Conservation (phyloP, 2,329 filamentous ascomycete genomes). For the Trichoderma koningiopsis region DNA sequence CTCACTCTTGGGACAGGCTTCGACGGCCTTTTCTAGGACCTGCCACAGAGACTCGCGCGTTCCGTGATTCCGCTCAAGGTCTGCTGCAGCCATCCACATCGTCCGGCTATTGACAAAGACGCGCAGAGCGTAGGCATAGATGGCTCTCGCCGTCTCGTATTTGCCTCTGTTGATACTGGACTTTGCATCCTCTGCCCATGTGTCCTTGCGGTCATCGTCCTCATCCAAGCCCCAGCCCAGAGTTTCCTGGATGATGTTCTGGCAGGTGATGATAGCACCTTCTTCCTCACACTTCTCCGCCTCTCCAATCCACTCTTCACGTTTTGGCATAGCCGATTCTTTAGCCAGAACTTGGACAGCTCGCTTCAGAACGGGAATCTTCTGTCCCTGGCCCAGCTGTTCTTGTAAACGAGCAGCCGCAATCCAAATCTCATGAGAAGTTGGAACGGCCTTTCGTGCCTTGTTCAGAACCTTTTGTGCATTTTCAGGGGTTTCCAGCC, state of each 20-base stretch:
- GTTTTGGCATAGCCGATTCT: slow-evolving; percentile 93
- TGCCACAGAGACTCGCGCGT: slow-evolving; percentile 80
- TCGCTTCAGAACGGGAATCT: slow-evolving; percentile 92
- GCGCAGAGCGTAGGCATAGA: slow-evolving; percentile 86
- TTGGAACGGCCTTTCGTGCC: slow-evolving; percentile 89
- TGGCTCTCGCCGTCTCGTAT: slow-evolving; percentile 89
- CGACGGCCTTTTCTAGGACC: slow-evolving; percentile 88
- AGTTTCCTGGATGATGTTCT: slow-evolving; percentile 87
- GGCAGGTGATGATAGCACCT: slow-evolving; percentile 82
- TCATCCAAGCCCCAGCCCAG: slow-evolving; percentile 92
- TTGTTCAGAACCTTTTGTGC: slow-evolving; percentile 94
- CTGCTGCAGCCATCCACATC: slow-evolving; percentile 87
- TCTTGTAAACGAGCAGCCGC: slow-evolving; percentile 90
- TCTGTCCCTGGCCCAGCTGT: slow-evolving; percentile 75
- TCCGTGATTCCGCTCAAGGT: slow-evolving; percentile 88
- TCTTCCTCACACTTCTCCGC: slow-evolving; percentile 95
- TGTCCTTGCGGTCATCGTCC: slow-evolving; percentile 93
- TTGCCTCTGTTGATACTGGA: slow-evolving; percentile 76
- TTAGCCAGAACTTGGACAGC: slow-evolving; percentile 85
- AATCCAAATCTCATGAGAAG: slow-evolving; percentile 95
- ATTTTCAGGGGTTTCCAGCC: slow-evolving; percentile 85
- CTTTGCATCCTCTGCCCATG: slow-evolving; percentile 93
- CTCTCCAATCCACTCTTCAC: slow-evolving; percentile 95
- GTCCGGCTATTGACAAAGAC: slow-evolving; percentile 87
- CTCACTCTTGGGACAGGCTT: slow-evolving; percentile 88